Conservation (phyloP, 805 yeast genomes). For the Saccharomyces paradoxus region DNA sequence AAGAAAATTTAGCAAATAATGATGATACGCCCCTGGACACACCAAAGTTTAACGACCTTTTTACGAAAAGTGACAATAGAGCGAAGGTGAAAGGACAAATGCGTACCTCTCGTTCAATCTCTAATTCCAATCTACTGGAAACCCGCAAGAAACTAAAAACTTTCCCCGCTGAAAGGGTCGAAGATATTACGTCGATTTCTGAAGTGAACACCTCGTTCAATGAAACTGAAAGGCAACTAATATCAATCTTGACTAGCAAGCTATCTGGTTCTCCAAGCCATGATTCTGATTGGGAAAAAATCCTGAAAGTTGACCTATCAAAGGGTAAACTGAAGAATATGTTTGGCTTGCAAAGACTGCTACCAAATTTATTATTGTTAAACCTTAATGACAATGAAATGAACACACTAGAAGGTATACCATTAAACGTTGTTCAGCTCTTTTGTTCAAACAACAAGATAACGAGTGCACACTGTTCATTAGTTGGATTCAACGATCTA, state of each 20-base stretch:
- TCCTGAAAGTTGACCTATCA: conserved; percentile 9
- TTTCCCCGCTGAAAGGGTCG: conserved; percentile 1
- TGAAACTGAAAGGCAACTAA: conserved; percentile 16
- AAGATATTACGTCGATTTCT: conserved; percentile 12
- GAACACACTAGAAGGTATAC: conserved; percentile 14
- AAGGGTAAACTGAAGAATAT: conserved; percentile 9
- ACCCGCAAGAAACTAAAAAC: neutral
- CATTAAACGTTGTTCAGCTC: conserved; percentile 10
- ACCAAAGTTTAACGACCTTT: conserved; percentile 15
- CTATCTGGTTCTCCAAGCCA: conserved; percentile 4
- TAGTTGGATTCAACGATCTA: conserved; percentile 14
- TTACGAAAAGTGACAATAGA: neutral
- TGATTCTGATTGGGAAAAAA: conserved; percentile 9
- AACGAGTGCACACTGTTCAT: conserved; percentile 10
- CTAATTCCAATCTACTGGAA: neutral
- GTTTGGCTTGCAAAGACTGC: conserved; percentile 16
- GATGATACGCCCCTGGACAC: conserved; percentile 24
- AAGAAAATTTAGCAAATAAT: neutral
- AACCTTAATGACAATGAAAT: conserved; percentile 18
- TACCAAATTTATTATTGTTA: conserved; percentile 18
- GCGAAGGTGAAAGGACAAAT: neutral
- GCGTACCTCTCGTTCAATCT: neutral
- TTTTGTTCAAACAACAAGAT: conserved; percentile 14
- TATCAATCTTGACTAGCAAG: conserved; percentile 19
- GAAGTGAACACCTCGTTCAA: conserved; percentile 19